phyloP scores from a whole-genome alignment of 805 yeast species.

The Ogataea pilisensis region DNA sequence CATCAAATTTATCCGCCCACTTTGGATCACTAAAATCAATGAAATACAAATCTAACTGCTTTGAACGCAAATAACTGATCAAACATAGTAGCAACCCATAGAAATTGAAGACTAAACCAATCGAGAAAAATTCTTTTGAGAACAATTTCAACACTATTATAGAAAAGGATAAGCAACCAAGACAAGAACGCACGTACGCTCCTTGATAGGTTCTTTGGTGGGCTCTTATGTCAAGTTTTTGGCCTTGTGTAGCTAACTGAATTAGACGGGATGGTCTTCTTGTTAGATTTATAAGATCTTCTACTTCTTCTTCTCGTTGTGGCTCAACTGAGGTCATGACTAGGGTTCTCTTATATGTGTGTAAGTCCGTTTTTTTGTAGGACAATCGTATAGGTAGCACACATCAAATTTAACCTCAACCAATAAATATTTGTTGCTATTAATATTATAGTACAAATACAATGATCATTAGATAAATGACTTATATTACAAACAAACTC shows the following conservation, averaged over 20 bases:
- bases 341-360: not conserved
- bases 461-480: too few relatives aligned
- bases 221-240: slow-evolving; percentile 54
- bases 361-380: too few relatives aligned
- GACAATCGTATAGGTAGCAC: too few relatives aligned
- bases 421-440: too few relatives aligned
- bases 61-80: slow-evolving; percentile 33
- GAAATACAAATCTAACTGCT: slow-evolving; percentile 31
- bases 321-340: not conserved
- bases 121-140: slow-evolving; percentile 56
- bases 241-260: slow-evolving; percentile 35
- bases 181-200: slow-evolving; percentile 70
- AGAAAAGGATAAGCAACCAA: slow-evolving; percentile 63
- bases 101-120: slow-evolving; percentile 61
- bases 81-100: slow-evolving; percentile 48
- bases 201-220: slow-evolving; percentile 85
- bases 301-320: not conserved
- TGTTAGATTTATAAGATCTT: not conserved
- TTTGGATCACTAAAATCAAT: slow-evolving; percentile 22
- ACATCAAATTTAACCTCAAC: too few relatives aligned
- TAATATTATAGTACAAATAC: too few relatives aligned
- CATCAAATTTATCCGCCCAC: slow-evolving; percentile 18
- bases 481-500: too few relatives aligned
- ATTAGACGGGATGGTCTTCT: slow-evolving; percentile 32
- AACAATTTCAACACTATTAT: slow-evolving; percentile 63